These are phyloP conservation scores for Penicillium fuscoglaucum DNA, from an alignment of 2,329 filamentous ascomycete species.

Conservation along the genomic window DNA sequence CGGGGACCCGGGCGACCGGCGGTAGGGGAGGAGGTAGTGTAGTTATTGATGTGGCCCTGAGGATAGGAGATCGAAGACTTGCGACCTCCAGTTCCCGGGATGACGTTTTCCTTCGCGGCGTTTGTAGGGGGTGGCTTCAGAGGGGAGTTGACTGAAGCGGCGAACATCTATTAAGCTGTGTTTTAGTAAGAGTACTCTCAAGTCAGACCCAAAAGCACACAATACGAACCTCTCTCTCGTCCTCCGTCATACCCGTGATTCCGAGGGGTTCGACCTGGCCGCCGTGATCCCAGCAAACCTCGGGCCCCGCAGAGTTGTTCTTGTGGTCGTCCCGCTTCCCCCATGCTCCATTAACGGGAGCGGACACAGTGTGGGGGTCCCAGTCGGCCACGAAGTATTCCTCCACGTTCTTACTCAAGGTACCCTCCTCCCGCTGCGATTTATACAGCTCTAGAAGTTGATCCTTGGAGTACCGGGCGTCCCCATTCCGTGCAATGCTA, in stretches of 20 bases:
- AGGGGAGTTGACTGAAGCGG: constrained; percentile 86
- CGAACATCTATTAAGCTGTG: constrained; percentile 64
- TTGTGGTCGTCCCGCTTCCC: constrained; percentile 75
- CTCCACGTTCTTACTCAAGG: constrained; percentile 61
- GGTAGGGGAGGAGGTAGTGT: constrained; percentile 72
- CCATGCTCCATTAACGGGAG: constrained; percentile 64
- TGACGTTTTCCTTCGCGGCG: constrained; percentile 57
- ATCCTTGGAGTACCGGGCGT: constrained; percentile 72
- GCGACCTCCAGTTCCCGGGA: constrained; percentile 55
- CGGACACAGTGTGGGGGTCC: constrained; percentile 73
- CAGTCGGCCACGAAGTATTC: constrained; percentile 73
- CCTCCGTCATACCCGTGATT: constrained; percentile 68
- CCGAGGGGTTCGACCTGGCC: constrained; percentile 71
- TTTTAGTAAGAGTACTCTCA: constrained; percentile 19
- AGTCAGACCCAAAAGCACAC: background rate
- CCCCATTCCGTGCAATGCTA: constrained; percentile 53
- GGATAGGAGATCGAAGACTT: constrained; percentile 75
- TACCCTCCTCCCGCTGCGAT: constrained; percentile 54
- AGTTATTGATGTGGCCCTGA: constrained; percentile 63
- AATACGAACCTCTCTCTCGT: constrained; percentile 61
- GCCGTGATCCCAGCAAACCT: constrained; percentile 82
- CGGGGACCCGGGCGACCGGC: constrained; percentile 72
- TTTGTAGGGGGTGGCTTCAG: constrained; percentile 78
- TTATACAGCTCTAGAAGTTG: constrained; percentile 75
- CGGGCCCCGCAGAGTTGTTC: constrained; percentile 74